Evolutionary conservation across 73 alveolate species (phyloP), one percentile per base, ranked within the genome.

Genomic region (Paramecium bursaria): DNA sequence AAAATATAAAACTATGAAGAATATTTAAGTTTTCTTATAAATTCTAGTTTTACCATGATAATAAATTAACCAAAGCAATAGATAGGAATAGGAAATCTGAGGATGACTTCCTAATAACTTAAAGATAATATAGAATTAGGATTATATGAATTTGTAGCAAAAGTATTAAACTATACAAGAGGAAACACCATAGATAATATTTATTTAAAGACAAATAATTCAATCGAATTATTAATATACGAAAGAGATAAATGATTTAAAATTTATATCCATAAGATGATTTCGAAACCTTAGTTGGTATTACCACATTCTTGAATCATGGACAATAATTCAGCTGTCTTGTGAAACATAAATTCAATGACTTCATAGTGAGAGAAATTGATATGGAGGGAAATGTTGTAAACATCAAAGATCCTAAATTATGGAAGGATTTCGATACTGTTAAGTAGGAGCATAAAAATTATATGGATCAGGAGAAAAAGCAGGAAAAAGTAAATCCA

Each of bases 281-380:
- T n/a, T n/a, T n/a, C n/a, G 92, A 74, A 29, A 31, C 75, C n/a
- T 27, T 39, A 10, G 89, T 86, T 11, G 92, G 92, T 3, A 86
- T 86, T 39, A 48, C 55, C 17, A 25, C 61, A 31, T 86, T 79
- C 54, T 53, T 86, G 6, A 30, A 57, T 10, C 73, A 86, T 15
- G 88, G 89, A 6, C 9, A 44, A 9, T 67, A 50, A 17, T 90
- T 97, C 53, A 86, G 88, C 61, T 95, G 98, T 67, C 88, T 90
- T 21, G 48, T 94, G 73, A 97, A 97, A 92, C 97, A 94, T 75
- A 87, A 98, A 74, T 92, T 88, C 86, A 75, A 95, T 17, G 99
- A 97, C 89, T 97, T 97, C 88, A 92, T 95, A 25, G 99, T 97
- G 26, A 93, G 95, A 74, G 99, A 97, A 87, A 96, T 97, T 17